A percentile compares a stretch with the other conserved stretches of the same genome.
phyloP scores from a whole-genome alignment of 1,139 yeast species.

The Spathaspora sp. region DNA sequence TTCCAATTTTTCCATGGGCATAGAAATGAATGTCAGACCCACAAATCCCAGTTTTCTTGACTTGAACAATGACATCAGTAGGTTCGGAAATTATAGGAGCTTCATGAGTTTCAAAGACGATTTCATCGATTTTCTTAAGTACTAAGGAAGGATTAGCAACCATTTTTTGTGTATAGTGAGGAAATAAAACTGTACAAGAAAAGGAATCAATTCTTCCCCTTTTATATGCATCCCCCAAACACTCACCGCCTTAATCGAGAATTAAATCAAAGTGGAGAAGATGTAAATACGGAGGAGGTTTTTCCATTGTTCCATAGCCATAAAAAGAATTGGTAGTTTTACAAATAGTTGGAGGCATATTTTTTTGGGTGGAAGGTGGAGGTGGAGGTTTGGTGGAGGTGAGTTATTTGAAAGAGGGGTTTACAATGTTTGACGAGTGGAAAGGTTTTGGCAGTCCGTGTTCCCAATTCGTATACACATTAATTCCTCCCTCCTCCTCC shows the following conservation, averaged over 20 bases:
- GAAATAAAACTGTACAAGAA: not conserved
- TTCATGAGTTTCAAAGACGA: conserved; percentile 63
- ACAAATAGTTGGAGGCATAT: not conserved
- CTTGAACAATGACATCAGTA: conserved; percentile 70
- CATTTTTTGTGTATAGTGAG: conserved; percentile 12
- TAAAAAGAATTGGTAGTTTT: no score
- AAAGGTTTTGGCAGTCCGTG: no score
- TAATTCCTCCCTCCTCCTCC: no score
- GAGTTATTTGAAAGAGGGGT: not conserved
- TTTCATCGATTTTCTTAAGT: conserved; percentile 61
- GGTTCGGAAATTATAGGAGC: conserved; percentile 62
- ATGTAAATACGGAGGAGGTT: not conserved
- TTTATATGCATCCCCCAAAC: not conserved
- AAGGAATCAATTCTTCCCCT: not conserved
- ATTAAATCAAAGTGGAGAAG: not conserved
- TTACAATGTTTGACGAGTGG: not conserved
- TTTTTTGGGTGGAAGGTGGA: not conserved
- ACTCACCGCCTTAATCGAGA: not conserved
- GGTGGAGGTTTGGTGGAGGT: conserved; percentile 1
- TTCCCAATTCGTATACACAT: no score
- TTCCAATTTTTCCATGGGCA: conserved; percentile 76
- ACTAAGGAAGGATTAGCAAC: conserved; percentile 65
- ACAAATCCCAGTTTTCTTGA: conserved; percentile 80
- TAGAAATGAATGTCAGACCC: conserved; percentile 88
- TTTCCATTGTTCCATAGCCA: not conserved